Evolutionary conservation across 2,329 filamentous ascomycete species (phyloP).

Genomic region (Moelleriella libera): DNA sequence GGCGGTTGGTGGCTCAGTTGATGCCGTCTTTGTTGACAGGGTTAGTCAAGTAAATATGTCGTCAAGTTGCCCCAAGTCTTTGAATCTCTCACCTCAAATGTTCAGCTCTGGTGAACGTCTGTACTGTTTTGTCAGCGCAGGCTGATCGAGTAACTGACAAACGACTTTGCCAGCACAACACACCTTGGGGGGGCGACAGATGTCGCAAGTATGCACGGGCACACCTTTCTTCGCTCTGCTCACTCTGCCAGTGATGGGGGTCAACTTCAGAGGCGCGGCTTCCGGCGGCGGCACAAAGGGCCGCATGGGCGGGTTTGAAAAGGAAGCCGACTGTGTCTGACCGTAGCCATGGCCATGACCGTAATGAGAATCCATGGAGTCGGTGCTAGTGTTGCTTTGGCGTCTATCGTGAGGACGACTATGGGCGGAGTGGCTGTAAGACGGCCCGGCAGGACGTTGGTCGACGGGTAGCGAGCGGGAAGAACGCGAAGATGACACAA

Average conservation of each 20-base stretch:
- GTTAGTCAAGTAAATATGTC: slow-evolving; percentile 10
- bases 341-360: slow-evolving; percentile 10
- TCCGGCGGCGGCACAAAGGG: slow-evolving; percentile 25
- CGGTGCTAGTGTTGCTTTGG: slow-evolving; percentile 31
- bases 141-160: too few relatives aligned
- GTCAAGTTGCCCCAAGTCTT: slow-evolving; percentile 3
- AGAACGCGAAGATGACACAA: slow-evolving; percentile 17
- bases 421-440: slow-evolving; percentile 12
- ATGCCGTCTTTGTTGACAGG: slow-evolving; percentile 31
- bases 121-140: not conserved
- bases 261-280: slow-evolving; percentile 30
- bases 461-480: slow-evolving; percentile 12
- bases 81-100: slow-evolving; percentile 36
- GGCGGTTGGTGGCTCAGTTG: slow-evolving; percentile 45
- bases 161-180: not conserved
- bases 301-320: slow-evolving; percentile 19
- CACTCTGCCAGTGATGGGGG: slow-evolving; percentile 40
- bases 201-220: slow-evolving; percentile 40
- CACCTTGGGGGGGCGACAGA: slow-evolving; percentile 38
- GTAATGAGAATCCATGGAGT: slow-evolving; percentile 32
- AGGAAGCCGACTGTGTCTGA: slow-evolving; percentile 9
- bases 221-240: slow-evolving; percentile 46
- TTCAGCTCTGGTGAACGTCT: slow-evolving; percentile 50
- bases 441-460: slow-evolving; percentile 9
- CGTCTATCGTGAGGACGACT: slow-evolving; percentile 15